phyloP scores from a whole-genome alignment of 2,329 filamentous ascomycete species.

The Penicillium sp. region DNA sequence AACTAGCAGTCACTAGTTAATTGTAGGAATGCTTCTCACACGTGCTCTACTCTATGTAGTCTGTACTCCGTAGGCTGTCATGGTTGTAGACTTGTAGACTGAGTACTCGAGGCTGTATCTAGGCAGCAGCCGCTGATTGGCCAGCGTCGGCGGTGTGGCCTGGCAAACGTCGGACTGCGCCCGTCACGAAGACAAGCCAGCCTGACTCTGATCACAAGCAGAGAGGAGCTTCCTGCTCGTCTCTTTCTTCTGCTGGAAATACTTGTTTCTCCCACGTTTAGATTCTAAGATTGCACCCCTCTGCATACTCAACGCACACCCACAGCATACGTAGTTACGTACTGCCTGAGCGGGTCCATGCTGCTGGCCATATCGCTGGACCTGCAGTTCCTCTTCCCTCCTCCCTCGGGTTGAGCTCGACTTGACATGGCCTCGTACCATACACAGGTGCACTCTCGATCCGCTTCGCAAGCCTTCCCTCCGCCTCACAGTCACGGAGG shows the following conservation, averaged over 20 bases:
- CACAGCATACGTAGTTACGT: no score
- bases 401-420: slow-evolving; percentile 25
- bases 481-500: slow-evolving; percentile 29
- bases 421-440: slow-evolving; percentile 31
- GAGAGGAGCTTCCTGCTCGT: slow-evolving; percentile 9
- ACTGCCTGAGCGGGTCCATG: slow-evolving; percentile 15
- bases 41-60: no score
- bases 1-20: no score
- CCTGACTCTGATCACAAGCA: slow-evolving; percentile 6
- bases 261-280: no score
- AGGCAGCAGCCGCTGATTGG: slow-evolving; percentile 3
- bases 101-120: no score
- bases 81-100: no score
- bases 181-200: no score
- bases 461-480: slow-evolving; percentile 16
- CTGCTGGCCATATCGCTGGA: slow-evolving; percentile 18
- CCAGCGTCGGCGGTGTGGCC: slow-evolving; percentile 5
- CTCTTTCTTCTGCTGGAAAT: no score
- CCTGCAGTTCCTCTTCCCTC: slow-evolving; percentile 17
- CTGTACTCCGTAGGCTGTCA: no score
- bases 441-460: slow-evolving; percentile 25
- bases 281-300: no score
- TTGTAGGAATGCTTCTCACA: no score
- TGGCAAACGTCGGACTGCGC: background rate
- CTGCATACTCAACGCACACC: no score